Evolutionary conservation across 116 monocot species (phyloP), one percentile per base, ranked within the genome.

Genomic region (Thalassia testudinum): DNA sequence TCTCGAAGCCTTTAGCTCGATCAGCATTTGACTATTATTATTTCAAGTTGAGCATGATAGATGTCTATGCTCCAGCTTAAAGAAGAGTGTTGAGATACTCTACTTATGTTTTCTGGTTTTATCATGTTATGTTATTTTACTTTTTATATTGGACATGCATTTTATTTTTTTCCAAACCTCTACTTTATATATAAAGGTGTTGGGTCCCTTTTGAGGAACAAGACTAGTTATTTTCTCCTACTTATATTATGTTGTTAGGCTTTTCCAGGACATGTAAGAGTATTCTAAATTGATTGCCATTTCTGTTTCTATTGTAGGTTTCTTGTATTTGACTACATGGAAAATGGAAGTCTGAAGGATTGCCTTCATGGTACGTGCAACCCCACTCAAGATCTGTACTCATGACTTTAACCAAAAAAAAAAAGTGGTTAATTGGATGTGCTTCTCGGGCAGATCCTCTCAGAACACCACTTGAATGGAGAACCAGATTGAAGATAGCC

Each of bases 381-480:
- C 26, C 12, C 24, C 38, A 27, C 38, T 15, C 42, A 26, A 45
- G 10, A 25, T 10, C 30, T 34, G 30, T 10, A 34, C 6, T 40
- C 15, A n/a, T 12, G 28, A 24, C 16, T 18, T 67, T 15, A 12
- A 25, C 12, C n/a, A n/a, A n/a, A n/a, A n/a, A n/a, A n/a, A n/a
- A 1, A 34, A 37, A 10, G 21, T 20, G 34, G 12, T 55, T 10
- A 12, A 37, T 50, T 50, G 5, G 18, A 27, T 53, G 16, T 20
- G n/a, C 24, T 14, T 42, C 61, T 61, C 59, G 67, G 1, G 27
- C 66, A 93, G 93, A 93, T 50, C 93, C 93, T 37, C 76, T 93
- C 12, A 78, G 68, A 64, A 93, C 87, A 10, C 93, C 93, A 24
- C 62, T 93, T 68, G 75, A 66, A 67, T 93, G 93, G 93, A 75